Evolutionary conservation across 768 basidiomycete species (phyloP), one percentile per base, ranked within the genome.

Genomic region (Suillus variegatus): DNA sequence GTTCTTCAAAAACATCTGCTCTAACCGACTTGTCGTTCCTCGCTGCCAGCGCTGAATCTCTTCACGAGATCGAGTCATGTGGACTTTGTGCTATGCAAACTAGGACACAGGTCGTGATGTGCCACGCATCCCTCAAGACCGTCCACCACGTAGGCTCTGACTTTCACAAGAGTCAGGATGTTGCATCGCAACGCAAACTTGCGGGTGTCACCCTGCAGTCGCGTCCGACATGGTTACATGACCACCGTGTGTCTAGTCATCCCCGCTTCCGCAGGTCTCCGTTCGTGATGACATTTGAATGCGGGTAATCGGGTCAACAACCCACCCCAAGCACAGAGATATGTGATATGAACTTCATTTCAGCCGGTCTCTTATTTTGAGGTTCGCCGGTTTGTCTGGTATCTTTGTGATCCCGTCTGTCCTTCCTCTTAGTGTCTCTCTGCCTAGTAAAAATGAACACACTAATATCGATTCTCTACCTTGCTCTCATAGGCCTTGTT

Each of bases 401-500:
- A n/a, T n/a, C n/a, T n/a, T n/a, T n/a, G n/a, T n/a, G n/a, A n/a
- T n/a, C n/a, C n/a, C n/a, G n/a, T n/a, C 57, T 58, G 40, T 58
- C 57, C 25, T 58, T 58, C 18, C 57, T 58, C 40, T 58, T 28
- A 16, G 25, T 41, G 22, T 41, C 25, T 58, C 25, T 58, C 40
- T 57, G 36, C 7, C 36, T 41, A 58, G 16, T 58, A 18, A 18
- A 12, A 25, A 28, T 58, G 57, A 40, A 58, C 40, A 8, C 18
- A 28, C 18, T 58, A 22, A 25, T 41, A 41, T 28, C 57, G 28
- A 16, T 68, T 18, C 16, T 67, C 16, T 44, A 40, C 41, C 51
- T 46, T 14, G 51, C 46, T 54, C 41, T 65, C 43, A 7, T 64
- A 20, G 68, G 69, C n/a, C 14, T 25, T 18, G 43, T 56, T 43